Conservation (phyloP, 176 grass and related monocot genomes). For the Hordeum vulgare region MorexV3_pseudomolecules_assembly NC_058520.1:38379498-38379997, state of each 20-base stretch:
- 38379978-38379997: too few species aligned
- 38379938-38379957: too few species aligned
- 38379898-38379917: background rate
- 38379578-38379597: constrained; percentile 27
- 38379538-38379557: constrained; percentile 32
- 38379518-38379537: constrained; percentile 40
- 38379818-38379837: background rate
- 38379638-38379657: constrained; percentile 11
- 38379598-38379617: constrained; percentile 15
- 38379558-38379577: constrained; percentile 44
- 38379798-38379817: constrained; percentile 25
- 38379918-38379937: background rate
- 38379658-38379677: constrained; percentile 19
- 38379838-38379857: background rate
- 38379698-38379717: background rate
- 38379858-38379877: background rate
- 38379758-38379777: constrained; percentile 14
- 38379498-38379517: constrained; percentile 3
- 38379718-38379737: constrained; percentile 2
- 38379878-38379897: background rate
- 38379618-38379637: constrained; percentile 1
- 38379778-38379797: background rate
- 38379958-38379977: too few species aligned
- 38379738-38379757: constrained; percentile 11
- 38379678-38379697: constrained; percentile 21